Percentiles rank a stretch among this genome's conserved stretches.
Conservation (phyloP, 1,139 yeast species). For the Komagataea norvegica region DNA sequence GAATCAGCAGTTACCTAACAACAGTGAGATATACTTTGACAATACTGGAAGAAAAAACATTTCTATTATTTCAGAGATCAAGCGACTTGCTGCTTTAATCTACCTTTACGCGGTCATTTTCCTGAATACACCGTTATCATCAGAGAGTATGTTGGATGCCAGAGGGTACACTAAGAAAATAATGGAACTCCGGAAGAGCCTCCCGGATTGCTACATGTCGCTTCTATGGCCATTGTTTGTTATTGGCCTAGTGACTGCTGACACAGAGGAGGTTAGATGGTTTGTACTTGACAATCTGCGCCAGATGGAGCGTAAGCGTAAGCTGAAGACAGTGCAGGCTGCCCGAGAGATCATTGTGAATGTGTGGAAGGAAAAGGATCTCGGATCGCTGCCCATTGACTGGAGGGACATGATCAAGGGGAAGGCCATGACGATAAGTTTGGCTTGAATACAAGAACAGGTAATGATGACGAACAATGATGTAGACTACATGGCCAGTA, state of each 20-base stretch:
- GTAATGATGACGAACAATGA: no score
- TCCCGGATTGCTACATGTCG: constrained; percentile 33
- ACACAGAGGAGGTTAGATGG: constrained; percentile 34
- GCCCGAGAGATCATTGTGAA: constrained; percentile 32
- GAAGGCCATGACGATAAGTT: constrained; percentile 34
- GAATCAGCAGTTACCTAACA: constrained; percentile 25
- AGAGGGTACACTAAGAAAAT: constrained; percentile 23
- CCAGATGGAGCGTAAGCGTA: constrained; percentile 33
- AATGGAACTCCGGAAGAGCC: constrained; percentile 20
- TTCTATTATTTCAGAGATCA: constrained; percentile 34
- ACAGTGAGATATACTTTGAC: constrained; percentile 20
- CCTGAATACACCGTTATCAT: constrained; percentile 5
- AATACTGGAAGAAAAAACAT: constrained; percentile 16
- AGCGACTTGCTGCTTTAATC: constrained; percentile 31
- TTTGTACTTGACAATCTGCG: constrained; percentile 32
- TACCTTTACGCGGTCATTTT: constrained; percentile 35
- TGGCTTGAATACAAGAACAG: constrained; percentile 24
- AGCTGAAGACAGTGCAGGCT: constrained; percentile 33
- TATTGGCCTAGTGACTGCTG: constrained; percentile 32
- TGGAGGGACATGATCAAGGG: constrained; percentile 37
- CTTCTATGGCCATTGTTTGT: constrained; percentile 38
- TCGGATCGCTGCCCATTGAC: constrained; percentile 26
- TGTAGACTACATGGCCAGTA: no score
- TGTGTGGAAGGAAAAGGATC: constrained; percentile 38
- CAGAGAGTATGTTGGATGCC: constrained; percentile 12